phyloP scores from a whole-genome alignment of 2,329 filamentous ascomycete genomes.

The Ceratocystis papillata region DNA sequence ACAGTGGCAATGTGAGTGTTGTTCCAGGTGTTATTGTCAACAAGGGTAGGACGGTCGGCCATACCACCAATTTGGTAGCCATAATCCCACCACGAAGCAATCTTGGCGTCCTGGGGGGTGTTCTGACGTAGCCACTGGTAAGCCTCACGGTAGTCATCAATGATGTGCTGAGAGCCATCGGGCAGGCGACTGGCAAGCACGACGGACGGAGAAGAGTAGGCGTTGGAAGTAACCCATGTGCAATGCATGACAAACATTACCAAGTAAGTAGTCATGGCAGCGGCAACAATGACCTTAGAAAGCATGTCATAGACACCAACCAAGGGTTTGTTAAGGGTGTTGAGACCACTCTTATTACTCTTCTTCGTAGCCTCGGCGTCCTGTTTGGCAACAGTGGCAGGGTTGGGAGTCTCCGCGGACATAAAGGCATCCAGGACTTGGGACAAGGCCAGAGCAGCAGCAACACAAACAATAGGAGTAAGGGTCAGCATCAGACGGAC shows the following conservation, averaged over 20 bases:
- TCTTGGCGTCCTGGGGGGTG: slow-evolving; percentile 86
- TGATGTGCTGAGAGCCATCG: slow-evolving; percentile 94
- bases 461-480: slow-evolving; percentile 90
- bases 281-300: slow-evolving; percentile 70
- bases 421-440: slow-evolving; percentile 82
- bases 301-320: slow-evolving; percentile 74
- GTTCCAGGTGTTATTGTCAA: slow-evolving; percentile 99
- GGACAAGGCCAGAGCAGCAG: slow-evolving; percentile 79
- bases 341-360: slow-evolving; percentile 45
- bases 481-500: slow-evolving; percentile 96
- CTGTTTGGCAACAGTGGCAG: slow-evolving; percentile 37
- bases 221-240: slow-evolving; percentile 98
- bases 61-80: slow-evolving; percentile 99
- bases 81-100: slow-evolving; percentile 99
- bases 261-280: slow-evolving; percentile 64
- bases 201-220: slow-evolving; percentile 95
- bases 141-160: slow-evolving; percentile 97
- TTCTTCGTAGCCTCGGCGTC: slow-evolving; percentile 48
- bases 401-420: slow-evolving; percentile 49
- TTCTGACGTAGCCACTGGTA: slow-evolving; percentile 99
- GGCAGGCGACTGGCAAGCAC: slow-evolving; percentile 85
- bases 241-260: slow-evolving; percentile 93
- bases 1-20: slow-evolving; percentile 99
- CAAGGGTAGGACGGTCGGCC: slow-evolving; percentile 91
- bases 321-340: slow-evolving; percentile 59